Evolutionary conservation across 805 yeast genomes (phyloP), one percentile per base, ranked within the genome.

Genomic region (Komagataella pastoris): DNA sequence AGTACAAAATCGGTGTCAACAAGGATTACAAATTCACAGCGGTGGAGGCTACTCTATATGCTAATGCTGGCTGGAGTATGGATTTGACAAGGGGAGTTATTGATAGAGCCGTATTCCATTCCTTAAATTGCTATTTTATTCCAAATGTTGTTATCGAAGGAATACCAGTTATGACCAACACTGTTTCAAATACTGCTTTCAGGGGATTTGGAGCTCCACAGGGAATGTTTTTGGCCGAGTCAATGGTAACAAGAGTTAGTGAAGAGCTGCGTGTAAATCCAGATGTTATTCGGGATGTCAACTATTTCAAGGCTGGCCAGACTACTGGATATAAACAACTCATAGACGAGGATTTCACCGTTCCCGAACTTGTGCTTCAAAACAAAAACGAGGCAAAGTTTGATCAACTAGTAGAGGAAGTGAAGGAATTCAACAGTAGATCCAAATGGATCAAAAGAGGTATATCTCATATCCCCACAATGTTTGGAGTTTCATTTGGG

Each of bases 121-220:
- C 71, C 3, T 70, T 69, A 46, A 72, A 72, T 53, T 65, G 71
- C 57, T 73, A 73, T 56, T 64, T 65, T 50, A 68, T 74, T 58
- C 75, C 74, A 3, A 69, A 71, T 54, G 71, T 68, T 12, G 53
- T 61, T 43, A 65, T 72, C 24, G 54, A 59, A 19, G 74, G 71
- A 3, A 61, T 60, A 46, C 71, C 73, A 3, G 73, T 75, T 56
- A 64, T 65, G 54, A 74, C 78, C 10, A 72, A 73, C 54, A 62
- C 68, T 7, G 75, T 75, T 2, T 71, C 77, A 2, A 73, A 73
- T 57, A 73, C 78, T 2, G 78, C 78, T 4, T 73, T 68, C 56
- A 64, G 78, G 53, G 75, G 76, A 3, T 73, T 73, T 57, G 78
- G 78, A 24, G 77, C 75, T 3, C 77, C 76, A 6, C 77, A 74